phyloP scores from a whole-genome alignment of 2,329 filamentous ascomycete species.

The Dothideomycetes sp. region DNA sequence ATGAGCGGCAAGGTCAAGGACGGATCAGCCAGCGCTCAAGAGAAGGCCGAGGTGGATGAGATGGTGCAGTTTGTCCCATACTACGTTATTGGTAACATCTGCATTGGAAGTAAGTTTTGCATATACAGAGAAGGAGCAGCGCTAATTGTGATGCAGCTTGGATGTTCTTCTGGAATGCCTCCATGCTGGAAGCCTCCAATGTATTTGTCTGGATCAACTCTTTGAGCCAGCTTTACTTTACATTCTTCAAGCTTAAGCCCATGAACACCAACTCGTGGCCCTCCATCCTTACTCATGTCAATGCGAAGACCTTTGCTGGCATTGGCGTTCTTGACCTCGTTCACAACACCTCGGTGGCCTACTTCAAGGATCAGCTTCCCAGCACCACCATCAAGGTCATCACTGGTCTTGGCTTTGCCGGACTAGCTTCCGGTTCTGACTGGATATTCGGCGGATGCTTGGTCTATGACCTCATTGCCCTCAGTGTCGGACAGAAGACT shows the following conservation, averaged over 20 bases:
- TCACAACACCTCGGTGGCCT: slow-evolving; percentile 48
- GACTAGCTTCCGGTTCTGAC: slow-evolving; percentile 39
- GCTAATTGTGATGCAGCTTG: slow-evolving; percentile 24
- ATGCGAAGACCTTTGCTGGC: slow-evolving; percentile 49
- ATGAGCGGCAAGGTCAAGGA: slow-evolving; percentile 25
- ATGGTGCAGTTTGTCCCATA: slow-evolving; percentile 37
- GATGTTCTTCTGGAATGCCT: slow-evolving; percentile 53
- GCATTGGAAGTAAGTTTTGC: slow-evolving; percentile 37
- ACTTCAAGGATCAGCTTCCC: slow-evolving; percentile 39
- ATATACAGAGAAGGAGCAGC: neutral
- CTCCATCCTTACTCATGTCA: slow-evolving; percentile 46
- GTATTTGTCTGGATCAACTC: slow-evolving; percentile 48
- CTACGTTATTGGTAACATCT: slow-evolving; percentile 46
- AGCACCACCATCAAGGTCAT: slow-evolving; percentile 37
- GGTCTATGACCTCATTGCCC: slow-evolving; percentile 46
- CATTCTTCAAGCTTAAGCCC: slow-evolving; percentile 33
- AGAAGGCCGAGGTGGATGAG: neutral
- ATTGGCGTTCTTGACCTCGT: slow-evolving; percentile 49
- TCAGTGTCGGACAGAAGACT: slow-evolving; percentile 45
- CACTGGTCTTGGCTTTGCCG: slow-evolving; percentile 45
- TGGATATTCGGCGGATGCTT: slow-evolving; percentile 51
- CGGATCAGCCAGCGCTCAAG: neutral
- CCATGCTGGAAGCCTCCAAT: slow-evolving; percentile 40
- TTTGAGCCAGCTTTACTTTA: slow-evolving; percentile 43
- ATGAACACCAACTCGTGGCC: slow-evolving; percentile 40